phyloP scores from a whole-genome alignment of 1,284 basidiomycete genomes.

The Ganoderma sinense region DNA sequence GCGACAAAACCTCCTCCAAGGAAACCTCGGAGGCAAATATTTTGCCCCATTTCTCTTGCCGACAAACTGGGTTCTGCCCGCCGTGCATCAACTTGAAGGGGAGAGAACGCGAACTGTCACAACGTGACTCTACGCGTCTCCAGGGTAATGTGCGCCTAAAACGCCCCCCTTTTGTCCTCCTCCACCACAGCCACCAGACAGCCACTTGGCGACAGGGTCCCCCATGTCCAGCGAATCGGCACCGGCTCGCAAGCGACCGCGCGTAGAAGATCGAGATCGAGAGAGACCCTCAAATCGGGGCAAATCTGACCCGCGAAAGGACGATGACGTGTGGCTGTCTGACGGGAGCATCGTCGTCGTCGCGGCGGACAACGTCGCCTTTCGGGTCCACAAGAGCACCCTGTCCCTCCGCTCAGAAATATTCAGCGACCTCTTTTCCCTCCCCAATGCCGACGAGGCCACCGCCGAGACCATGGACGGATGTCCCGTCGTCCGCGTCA shows the following conservation, averaged over 20 bases:
- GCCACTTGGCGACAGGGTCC: no score
- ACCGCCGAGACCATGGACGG: background rate
- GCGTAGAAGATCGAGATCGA: background rate
- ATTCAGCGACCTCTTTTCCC: slow-evolving; percentile 1
- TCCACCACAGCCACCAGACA: no score
- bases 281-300: no score
- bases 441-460: background rate
- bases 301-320: background rate
- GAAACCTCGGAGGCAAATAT: background rate
- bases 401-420: background rate
- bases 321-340: slow-evolving; percentile 19
- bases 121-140: no score
- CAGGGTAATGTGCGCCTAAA: no score
- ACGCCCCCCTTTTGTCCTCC: no score
- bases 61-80: background rate
- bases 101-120: no score
- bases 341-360: slow-evolving; percentile 33
- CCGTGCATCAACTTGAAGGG: no score
- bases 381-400: slow-evolving; percentile 4
- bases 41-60: background rate
- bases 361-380: background rate
- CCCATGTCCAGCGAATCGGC: background rate
- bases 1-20: background rate
- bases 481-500: background rate
- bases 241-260: background rate